These are phyloP conservation scores for Stygiomarasmius scandens DNA, from an alignment of 1,284 basidiomycete genomes.

Conservation along the genomic window DNA sequence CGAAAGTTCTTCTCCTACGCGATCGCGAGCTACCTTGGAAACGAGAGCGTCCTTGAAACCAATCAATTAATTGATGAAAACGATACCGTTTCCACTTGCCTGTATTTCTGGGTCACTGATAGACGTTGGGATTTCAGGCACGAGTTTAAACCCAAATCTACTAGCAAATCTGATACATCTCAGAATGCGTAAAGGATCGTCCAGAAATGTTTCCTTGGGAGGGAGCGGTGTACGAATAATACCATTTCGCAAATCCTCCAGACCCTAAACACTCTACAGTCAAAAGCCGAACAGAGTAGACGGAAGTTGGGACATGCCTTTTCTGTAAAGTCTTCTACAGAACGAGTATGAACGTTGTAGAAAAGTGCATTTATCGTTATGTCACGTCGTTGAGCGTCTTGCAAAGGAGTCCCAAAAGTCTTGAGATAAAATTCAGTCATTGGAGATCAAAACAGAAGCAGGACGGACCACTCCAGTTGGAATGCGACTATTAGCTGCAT, in stretches of 20 bases:
- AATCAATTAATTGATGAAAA: not conserved
- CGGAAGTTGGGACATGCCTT: constrained; percentile 47
- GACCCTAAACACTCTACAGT: constrained; percentile 53
- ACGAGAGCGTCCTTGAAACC: constrained; percentile 64
- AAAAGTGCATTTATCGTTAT: constrained; percentile 97
- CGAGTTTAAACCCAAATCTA: constrained; percentile 84
- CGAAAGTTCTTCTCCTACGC: constrained; percentile 87
- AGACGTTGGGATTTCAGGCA: constrained; percentile 70
- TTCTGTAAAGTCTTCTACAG: constrained; percentile 88
- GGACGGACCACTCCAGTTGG: constrained; percentile 80
- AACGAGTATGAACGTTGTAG: constrained; percentile 91
- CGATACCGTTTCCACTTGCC: constrained; percentile 38
- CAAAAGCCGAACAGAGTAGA: constrained; percentile 10
- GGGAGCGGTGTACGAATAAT: constrained; percentile 90
- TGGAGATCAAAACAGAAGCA: not conserved
- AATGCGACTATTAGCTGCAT: constrained; percentile 86
- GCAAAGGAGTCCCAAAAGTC: constrained; percentile 90
- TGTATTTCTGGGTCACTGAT: constrained; percentile 72
- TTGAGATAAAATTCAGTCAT: constrained; percentile 34
- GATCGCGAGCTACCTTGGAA: constrained; percentile 84
- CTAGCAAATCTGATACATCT: constrained; percentile 92
- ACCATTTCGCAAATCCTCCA: constrained; percentile 80
- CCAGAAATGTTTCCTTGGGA: constrained; percentile 87
- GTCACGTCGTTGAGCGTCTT: constrained; percentile 92
- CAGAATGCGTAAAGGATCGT: constrained; percentile 92